phyloP scores from a whole-genome alignment of 139 green algal species.

The Diplosphaera chodatii region DNA sequence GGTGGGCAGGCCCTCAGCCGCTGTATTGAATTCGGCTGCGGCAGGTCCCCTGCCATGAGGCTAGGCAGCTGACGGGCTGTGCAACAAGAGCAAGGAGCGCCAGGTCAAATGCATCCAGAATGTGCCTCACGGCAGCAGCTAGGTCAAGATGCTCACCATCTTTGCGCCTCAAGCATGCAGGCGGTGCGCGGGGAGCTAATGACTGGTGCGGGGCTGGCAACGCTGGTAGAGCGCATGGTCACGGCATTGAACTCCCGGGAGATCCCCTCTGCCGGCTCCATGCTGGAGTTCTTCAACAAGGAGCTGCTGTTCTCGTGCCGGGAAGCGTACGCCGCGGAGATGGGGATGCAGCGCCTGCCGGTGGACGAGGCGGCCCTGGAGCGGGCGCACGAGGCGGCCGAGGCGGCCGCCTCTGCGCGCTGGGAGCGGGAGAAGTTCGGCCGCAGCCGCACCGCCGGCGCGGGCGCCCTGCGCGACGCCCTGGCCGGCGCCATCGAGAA shows the following conservation, averaged over 20 bases:
- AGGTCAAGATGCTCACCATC: too few relatives aligned
- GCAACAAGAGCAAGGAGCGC: too few relatives aligned
- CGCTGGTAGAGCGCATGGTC: slow-evolving; percentile 45
- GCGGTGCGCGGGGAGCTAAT: slow-evolving; percentile 32
- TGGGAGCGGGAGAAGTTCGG: slow-evolving; percentile 56
- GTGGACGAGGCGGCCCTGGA: slow-evolving; percentile 35
- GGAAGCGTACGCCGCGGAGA: neutral
- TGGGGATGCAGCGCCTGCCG: slow-evolving; percentile 42
- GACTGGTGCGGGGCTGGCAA: slow-evolving; percentile 37
- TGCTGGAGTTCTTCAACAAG: slow-evolving; percentile 72
- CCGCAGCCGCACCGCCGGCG: neutral
- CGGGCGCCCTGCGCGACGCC: slow-evolving; percentile 21
- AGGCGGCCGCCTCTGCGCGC: slow-evolving; percentile 4
- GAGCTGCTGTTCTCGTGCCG: slow-evolving; percentile 16
- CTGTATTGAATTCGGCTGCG: too few relatives aligned
- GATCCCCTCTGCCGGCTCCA: slow-evolving; percentile 62
- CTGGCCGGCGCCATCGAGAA: slow-evolving; percentile 30
- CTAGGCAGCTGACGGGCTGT: too few relatives aligned
- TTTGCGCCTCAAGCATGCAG: too few relatives aligned
- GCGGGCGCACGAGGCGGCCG: slow-evolving; percentile 10
- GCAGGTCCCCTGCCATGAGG: too few relatives aligned
- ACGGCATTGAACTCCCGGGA: slow-evolving; percentile 61
- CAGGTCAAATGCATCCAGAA: too few relatives aligned
- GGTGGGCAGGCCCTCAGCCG: too few relatives aligned
- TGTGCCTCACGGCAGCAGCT: too few relatives aligned